A percentile compares a stretch with the other conserved stretches of the same genome.
phyloP scores from a whole-genome alignment of 1,284 basidiomycete genomes.

The Malassezia restricta region DNA sequence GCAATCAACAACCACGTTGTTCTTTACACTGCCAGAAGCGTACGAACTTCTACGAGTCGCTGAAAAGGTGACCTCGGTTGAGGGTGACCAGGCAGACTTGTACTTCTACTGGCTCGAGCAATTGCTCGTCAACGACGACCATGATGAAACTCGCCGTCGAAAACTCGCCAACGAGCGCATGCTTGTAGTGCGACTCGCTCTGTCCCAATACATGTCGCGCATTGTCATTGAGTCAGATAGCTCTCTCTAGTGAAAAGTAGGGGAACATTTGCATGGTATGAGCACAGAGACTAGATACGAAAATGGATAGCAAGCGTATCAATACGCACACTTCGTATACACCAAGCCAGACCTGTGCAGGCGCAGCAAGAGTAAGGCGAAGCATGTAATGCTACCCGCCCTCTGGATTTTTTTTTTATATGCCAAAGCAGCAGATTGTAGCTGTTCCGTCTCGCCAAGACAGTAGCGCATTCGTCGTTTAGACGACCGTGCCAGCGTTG shows the following conservation, averaged over 20 bases:
- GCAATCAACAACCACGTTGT: conserved; percentile 10
- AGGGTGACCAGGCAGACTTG: conserved; percentile 21
- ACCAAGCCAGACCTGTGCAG: conserved; percentile 1
- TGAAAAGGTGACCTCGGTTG: conserved; percentile 27
- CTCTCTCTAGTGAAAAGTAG: background rate
- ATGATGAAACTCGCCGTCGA: background rate
- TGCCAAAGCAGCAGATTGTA: too few species aligned
- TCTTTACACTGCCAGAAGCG: conserved; percentile 27
- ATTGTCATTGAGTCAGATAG: conserved; percentile 2
- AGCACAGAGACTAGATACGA: conserved; percentile 12
- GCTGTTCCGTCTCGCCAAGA: too few species aligned
- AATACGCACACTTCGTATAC: background rate
- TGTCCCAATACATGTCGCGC: conserved; percentile 15
- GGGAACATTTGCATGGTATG: conserved; percentile 16
- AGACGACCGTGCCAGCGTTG: conserved; percentile 94
- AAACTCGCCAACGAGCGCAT: conserved; percentile 12
- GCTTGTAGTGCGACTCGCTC: conserved; percentile 9
- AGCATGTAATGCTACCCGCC: too few species aligned
- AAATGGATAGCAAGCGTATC: background rate
- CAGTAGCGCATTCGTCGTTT: conserved; percentile 27
- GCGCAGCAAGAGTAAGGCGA: background rate
- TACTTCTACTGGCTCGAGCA: conserved; percentile 30
- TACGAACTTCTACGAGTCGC: conserved; percentile 37
- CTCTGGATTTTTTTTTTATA: too few species aligned
- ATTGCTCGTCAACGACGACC: conserved; percentile 16